Base-by-base conservation (phyloP, 345 rosid genomes). In the Brassica juncea region DNA sequence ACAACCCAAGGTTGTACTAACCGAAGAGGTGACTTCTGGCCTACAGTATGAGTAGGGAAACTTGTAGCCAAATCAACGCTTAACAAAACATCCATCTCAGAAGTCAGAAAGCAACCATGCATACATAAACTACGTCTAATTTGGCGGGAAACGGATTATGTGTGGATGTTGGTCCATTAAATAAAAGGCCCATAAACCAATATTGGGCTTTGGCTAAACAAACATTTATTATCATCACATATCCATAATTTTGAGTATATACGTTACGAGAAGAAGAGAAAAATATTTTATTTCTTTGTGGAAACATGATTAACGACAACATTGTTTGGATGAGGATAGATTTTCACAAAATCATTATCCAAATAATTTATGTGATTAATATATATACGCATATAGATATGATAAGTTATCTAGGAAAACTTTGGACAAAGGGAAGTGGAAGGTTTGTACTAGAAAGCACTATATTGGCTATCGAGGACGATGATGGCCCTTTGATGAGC, bases 51-150 rank as follows among this genome's bases (percentile, higher is more conserved):
- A 70, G 95, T 89, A 73, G 99, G 99, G 79, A 90, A 89, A 75
- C 89, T 90, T 66, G 94, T 85, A 81, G 95, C 96, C 82, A 94
- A 84, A 83, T 94, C 99, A 81, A 96, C 94, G 84, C 99, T 86
- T 68, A 92, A 88, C 55, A 94, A 87, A 82, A 94, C 99, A 72
- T 94, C 98, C 91, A 94, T 78, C 84, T 3, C 31, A 28, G 31
- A 28, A 28, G 31, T 90, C 92, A 71, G 98, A 87, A 1, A 94
- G 93, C 80, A 90, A 65, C 28, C 82, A 87, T 62, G 96, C 97
- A 28, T 28, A 28, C 31, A 28, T 28, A 28, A 28, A 28, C 31
- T 28, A 19, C 21, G 31, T 28, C 31, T 28, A 28, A 34, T 35
- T 79, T 87, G 92, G 94, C 92, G 91, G 94, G 90, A 88, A 89